A percentile compares a stretch with the other conserved stretches of the same genome.
phyloP scores from a whole-genome alignment of 1,284 basidiomycete genomes.

The Malassezia globosa region DNA sequence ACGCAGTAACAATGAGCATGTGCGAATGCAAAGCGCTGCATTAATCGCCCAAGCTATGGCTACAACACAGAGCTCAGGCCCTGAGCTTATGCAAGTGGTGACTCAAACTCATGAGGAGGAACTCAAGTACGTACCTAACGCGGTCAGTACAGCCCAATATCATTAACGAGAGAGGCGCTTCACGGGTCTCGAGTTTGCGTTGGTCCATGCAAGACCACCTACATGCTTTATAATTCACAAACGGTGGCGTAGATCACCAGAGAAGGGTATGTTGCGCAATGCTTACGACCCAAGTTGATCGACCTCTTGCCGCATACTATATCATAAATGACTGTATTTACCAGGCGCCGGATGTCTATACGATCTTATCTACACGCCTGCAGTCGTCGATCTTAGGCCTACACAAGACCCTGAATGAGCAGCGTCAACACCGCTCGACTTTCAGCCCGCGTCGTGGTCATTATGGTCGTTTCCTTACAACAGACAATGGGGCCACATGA shows the following conservation, averaged over 20 bases:
- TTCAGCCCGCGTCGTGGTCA: conserved; percentile 36
- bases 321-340: conserved; percentile 36
- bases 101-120: conserved; percentile 23
- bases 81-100: conserved; percentile 1
- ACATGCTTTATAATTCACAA: conserved; percentile 36
- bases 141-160: background rate
- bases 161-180: conserved; percentile 25
- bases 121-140: conserved; percentile 19
- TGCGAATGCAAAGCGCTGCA: conserved; percentile 38
- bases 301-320: conserved; percentile 33
- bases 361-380: conserved; percentile 27
- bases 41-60: conserved; percentile 4
- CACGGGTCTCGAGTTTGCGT: conserved; percentile 35
- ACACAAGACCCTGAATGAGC: conserved; percentile 17
- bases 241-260: conserved; percentile 21
- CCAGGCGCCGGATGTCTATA: conserved; percentile 39
- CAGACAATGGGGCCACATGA: background rate
- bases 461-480: conserved; percentile 28
- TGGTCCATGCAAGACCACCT: conserved; percentile 25
- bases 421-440: conserved; percentile 20
- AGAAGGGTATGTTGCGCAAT: conserved; percentile 3
- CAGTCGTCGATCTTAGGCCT: conserved; percentile 33
- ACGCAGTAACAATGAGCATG: conserved; percentile 40
- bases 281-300: background rate
- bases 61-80: background rate